Evolutionary conservation across 768 basidiomycete genomes (phyloP).

Genomic region (Russula sp.): DNA sequence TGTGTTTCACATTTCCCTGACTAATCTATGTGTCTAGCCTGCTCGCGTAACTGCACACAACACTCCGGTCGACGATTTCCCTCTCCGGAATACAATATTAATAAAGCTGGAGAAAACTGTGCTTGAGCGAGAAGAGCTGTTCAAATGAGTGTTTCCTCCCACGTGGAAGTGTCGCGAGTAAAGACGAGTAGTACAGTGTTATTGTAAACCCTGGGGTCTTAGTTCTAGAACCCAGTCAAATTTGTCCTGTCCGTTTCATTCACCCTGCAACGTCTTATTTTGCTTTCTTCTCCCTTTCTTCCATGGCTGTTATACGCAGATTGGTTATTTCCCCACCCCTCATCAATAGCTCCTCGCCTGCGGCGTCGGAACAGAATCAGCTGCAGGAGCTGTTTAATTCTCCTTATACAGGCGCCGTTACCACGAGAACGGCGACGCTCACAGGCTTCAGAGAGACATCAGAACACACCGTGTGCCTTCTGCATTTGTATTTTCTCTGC

Average conservation of each 20-base stretch:
- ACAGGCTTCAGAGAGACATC: conserved; percentile 66
- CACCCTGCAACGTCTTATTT: background rate
- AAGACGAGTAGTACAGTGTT: conserved; percentile 10
- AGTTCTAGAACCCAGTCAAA: conserved; percentile 14
- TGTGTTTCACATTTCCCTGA: background rate
- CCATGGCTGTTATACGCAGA: conserved; percentile 58
- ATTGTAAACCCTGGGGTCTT: background rate
- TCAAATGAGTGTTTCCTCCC: conserved; percentile 52
- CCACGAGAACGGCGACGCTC: conserved; percentile 73
- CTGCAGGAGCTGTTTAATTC: conserved; percentile 64
- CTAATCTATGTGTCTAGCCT: conserved; percentile 52
- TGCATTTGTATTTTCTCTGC: conserved; percentile 2
- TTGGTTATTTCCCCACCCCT: conserved; percentile 61
- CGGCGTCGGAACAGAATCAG: conserved; percentile 70
- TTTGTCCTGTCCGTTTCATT: conserved; percentile 8
- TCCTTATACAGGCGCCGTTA: conserved; percentile 71
- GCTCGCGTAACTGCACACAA: conserved; percentile 95
- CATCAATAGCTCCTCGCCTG: conserved; percentile 77
- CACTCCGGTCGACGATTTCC: conserved; percentile 77
- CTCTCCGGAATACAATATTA: conserved; percentile 89
- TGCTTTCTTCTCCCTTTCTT: conserved; percentile 1
- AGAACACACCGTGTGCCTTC: conserved; percentile 53
- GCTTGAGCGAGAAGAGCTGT: conserved; percentile 87
- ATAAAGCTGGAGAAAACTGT: conserved; percentile 95
- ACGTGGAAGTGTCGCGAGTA: conserved; percentile 3